Conservation (phyloP, 805 yeast species). For the Monosporozyma solicola region DNA sequence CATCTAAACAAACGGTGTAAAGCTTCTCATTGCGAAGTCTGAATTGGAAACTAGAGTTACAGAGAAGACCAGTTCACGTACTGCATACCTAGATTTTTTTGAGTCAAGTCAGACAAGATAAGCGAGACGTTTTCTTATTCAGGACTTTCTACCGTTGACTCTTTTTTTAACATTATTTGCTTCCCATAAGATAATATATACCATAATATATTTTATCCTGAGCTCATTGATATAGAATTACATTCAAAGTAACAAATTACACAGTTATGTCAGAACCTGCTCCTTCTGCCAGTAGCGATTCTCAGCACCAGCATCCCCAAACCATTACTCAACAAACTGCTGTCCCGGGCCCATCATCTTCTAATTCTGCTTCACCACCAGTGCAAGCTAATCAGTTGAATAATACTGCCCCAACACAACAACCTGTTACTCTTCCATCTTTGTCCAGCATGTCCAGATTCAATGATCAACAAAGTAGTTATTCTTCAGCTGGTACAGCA, state of each 20-base stretch:
- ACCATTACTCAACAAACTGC: neutral
- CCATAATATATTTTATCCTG: neutral
- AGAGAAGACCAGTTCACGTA: neutral
- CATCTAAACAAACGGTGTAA: neutral
- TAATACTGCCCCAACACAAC: neutral
- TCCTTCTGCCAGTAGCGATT: neutral
- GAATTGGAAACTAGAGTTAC: neutral
- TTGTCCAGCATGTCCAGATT: constrained; percentile 1
- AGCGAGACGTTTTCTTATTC: neutral
- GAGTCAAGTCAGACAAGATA: neutral
- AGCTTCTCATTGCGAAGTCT: neutral
- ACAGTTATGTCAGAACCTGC: neutral
- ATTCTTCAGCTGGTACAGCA: constrained; percentile 24
- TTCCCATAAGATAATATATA: neutral
- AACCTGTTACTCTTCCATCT: constrained; percentile 5
- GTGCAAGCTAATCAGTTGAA: neutral
- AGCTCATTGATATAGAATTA: neutral
- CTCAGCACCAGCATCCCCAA: neutral
- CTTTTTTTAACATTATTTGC: neutral
- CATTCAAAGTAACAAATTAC: neutral
- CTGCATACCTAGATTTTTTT: neutral
- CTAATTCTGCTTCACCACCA: neutral
- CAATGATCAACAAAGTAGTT: constrained; percentile 21
- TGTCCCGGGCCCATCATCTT: neutral
- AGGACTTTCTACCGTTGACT: neutral